A percentile compares a stretch with the other conserved stretches of the same genome.
Evolutionary conservation across 768 basidiomycete species (phyloP).

Genomic region (Termitomyces sp.): DNA sequence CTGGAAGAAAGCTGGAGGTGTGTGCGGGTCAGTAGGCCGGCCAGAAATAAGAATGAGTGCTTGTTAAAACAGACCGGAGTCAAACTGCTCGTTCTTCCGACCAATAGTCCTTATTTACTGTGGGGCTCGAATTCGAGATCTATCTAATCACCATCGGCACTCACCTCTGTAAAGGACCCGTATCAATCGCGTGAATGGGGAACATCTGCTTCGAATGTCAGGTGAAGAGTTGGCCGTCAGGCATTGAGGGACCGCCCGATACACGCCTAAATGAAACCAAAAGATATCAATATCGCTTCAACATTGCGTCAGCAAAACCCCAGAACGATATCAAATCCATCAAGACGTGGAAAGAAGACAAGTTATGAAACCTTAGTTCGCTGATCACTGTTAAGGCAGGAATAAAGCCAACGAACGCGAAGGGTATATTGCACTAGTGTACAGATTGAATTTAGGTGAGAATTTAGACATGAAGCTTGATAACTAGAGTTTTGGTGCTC

Average conservation of each 20-base stretch:
- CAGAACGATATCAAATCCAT: neutral
- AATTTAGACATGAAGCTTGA: conserved; percentile 2
- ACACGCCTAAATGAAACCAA: conserved; percentile 6
- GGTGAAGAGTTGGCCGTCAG: neutral
- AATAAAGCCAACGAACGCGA: neutral
- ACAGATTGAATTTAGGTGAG: conserved; percentile 9
- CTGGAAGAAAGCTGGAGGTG: neutral
- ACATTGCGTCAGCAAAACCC: conserved; percentile 5
- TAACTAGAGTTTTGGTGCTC: conserved; percentile 40
- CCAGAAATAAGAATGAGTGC: too few relatives aligned
- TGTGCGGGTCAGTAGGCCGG: neutral
- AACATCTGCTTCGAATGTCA: neutral
- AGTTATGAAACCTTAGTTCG: neutral
- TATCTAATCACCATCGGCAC: neutral
- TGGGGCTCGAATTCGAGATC: neutral
- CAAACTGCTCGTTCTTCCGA: neutral
- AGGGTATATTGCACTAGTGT: conserved; percentile 14
- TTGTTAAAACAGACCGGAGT: neutral
- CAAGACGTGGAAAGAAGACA: neutral
- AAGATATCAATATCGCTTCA: neutral
- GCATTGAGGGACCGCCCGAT: conserved; percentile 1
- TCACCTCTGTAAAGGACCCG: neutral
- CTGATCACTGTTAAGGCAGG: neutral
- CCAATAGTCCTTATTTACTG: neutral
- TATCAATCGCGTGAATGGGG: neutral